Evolutionary conservation across 352 stramenopile species (phyloP).

Genomic region (Globisporangium heterothallicum): DNA sequence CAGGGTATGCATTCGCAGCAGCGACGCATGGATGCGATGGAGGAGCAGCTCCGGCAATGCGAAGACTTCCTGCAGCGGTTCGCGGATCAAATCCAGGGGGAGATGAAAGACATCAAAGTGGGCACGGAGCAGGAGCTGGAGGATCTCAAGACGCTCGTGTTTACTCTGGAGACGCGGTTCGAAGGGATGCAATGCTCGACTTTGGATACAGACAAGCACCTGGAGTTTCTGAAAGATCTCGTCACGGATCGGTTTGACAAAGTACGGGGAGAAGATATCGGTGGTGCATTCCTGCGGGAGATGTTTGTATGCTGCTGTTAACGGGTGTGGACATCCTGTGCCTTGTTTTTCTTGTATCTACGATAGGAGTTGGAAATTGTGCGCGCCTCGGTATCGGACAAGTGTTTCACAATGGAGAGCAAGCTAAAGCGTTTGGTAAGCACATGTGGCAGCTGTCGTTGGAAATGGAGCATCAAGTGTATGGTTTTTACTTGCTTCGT

Average conservation of each 20-base stretch:
- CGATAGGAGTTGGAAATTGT: slow-evolving; percentile 51
- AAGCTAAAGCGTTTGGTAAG: slow-evolving; percentile 38
- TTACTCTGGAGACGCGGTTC: slow-evolving; percentile 32
- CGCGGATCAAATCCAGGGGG: slow-evolving; percentile 24
- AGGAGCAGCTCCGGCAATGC: slow-evolving; percentile 37
- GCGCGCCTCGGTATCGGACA: slow-evolving; percentile 49
- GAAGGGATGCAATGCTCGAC: slow-evolving; percentile 32
- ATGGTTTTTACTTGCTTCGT: not conserved
- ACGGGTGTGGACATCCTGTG: no score
- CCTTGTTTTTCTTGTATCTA: not conserved
- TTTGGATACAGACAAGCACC: slow-evolving; percentile 27
- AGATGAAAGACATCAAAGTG: slow-evolving; percentile 16
- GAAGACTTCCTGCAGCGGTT: slow-evolving; percentile 36
- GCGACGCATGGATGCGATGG: slow-evolving; percentile 21
- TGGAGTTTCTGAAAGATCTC: slow-evolving; percentile 36
- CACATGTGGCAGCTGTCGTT: not conserved
- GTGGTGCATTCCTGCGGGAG: no score
- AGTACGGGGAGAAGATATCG: slow-evolving; percentile 18
- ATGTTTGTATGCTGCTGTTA: not conserved
- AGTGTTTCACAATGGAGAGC: slow-evolving; percentile 40
- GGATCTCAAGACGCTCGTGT: slow-evolving; percentile 47
- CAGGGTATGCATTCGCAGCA: slow-evolving; percentile 34
- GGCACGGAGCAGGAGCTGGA: slow-evolving; percentile 32
- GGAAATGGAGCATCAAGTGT: not conserved
- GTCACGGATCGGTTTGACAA: slow-evolving; percentile 40